These are phyloP conservation scores for Paraconiothyrium brasiliense DNA, from an alignment of 2,329 filamentous ascomycete species.

Conservation along the genomic window DNA sequence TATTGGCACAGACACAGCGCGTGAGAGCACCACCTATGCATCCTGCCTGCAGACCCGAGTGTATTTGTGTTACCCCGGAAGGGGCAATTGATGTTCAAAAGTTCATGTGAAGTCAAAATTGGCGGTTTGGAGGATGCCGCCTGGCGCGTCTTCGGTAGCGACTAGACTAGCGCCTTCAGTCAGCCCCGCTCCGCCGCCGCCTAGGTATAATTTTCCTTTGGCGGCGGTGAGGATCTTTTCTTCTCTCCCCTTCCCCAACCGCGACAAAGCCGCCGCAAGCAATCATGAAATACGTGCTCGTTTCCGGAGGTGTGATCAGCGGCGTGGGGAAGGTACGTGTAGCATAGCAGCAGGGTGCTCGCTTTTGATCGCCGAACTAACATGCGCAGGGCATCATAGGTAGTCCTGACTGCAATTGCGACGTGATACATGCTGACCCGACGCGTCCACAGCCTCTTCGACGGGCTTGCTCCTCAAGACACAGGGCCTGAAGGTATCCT, in stretches of 20 bases:
- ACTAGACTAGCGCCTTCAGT: constrained; percentile 5
- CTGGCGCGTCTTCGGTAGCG: constrained; percentile 10
- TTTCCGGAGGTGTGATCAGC: constrained; percentile 71
- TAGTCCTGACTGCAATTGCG: constrained; percentile 44
- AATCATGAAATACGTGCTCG: constrained; percentile 83
- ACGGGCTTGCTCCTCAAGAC: constrained; percentile 82
- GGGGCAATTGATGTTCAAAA: background rate
- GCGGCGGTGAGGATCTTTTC: constrained; percentile 42
- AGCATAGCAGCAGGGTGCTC: constrained; percentile 15
- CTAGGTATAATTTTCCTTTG: constrained; percentile 42
- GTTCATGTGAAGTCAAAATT: constrained; percentile 3
- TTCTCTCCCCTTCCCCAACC: constrained; percentile 55
- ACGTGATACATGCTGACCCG: constrained; percentile 28
- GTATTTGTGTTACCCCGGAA: background rate
- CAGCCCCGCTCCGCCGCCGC: constrained; percentile 11
- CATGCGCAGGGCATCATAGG: constrained; percentile 70
- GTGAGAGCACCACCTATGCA: background rate
- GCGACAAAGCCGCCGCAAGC: constrained; percentile 51
- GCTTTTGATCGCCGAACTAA: constrained; percentile 33
- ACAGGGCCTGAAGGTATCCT: constrained; percentile 75
- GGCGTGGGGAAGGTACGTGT: constrained; percentile 59
- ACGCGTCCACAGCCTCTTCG: constrained; percentile 67
- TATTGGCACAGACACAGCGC: constrained; percentile 10
- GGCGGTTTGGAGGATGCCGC: background rate
- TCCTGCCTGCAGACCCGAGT: background rate